Conservation (phyloP, 768 basidiomycete species). For the Tylopilus balloui region DNA sequence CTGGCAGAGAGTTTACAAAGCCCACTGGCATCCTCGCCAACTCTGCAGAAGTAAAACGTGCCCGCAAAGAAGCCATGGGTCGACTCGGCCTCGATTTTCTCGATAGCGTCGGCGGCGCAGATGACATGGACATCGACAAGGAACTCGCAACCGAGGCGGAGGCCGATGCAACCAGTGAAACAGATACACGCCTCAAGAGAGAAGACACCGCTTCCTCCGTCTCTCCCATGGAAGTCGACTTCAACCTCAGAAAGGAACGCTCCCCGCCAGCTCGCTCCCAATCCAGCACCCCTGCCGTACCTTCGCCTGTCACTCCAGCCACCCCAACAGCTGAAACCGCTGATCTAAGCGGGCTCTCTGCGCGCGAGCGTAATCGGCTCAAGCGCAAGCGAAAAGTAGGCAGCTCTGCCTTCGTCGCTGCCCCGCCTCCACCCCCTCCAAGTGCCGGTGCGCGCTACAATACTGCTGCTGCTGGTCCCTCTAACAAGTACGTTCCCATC, state of each 20-base stretch:
- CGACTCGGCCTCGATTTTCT: constrained; percentile 86
- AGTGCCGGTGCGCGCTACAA: constrained; percentile 57
- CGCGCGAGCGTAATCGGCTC: constrained; percentile 87
- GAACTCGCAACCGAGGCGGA: constrained; percentile 64
- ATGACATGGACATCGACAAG: constrained; percentile 83
- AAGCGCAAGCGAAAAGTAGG: constrained; percentile 93
- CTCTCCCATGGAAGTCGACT: constrained; percentile 46
- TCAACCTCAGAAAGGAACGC: constrained; percentile 37
- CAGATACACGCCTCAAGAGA: constrained; percentile 36
- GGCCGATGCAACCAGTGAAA: constrained; percentile 41
- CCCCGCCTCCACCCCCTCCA: constrained; percentile 58
- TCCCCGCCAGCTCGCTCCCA: constrained; percentile 40
- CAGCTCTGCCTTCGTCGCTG: constrained; percentile 75
- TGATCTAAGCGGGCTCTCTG: constrained; percentile 64
- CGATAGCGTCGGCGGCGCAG: constrained; percentile 61
- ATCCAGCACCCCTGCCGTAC: constrained; percentile 41
- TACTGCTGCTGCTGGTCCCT: constrained; percentile 50
- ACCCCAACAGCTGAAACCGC: constrained; percentile 35
- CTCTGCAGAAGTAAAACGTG: constrained; percentile 77
- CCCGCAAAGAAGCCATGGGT: constrained; percentile 84
- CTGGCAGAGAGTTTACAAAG: constrained; percentile 87
- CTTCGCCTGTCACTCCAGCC: constrained; percentile 45
- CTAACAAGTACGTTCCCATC: constrained; percentile 48
- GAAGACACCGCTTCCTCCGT: constrained; percentile 34
- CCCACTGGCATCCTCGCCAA: constrained; percentile 68